A percentile compares a stretch with the other conserved stretches of the same genome.
These are phyloP conservation scores for Aethionema arabicum DNA, from an alignment of 345 rosid genomes.

Conservation along the genomic window DNA sequence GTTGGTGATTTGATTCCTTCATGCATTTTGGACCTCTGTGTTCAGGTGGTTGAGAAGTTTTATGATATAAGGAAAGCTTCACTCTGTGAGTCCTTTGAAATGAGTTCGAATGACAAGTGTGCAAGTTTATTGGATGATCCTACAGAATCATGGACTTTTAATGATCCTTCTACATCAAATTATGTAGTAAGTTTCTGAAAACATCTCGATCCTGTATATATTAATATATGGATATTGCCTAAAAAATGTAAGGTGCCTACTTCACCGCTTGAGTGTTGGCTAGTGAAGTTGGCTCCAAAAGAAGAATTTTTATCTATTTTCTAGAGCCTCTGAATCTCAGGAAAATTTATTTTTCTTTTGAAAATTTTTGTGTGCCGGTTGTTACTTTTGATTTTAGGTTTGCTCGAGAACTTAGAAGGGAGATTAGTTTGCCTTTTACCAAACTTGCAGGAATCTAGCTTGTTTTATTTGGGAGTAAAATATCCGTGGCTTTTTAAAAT, in stretches of 20 bases:
- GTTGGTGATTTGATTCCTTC: background rate
- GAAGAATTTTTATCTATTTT: background rate
- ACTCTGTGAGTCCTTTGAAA: conserved; percentile 45
- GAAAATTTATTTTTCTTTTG: background rate
- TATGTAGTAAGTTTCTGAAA: conserved; percentile 69
- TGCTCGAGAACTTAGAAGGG: background rate
- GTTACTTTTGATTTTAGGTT: conserved; percentile 3
- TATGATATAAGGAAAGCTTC: conserved; percentile 62
- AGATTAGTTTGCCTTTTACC: conserved; percentile 1
- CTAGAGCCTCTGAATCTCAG: conserved; percentile 2
- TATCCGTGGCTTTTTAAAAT: background rate
- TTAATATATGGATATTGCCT: background rate
- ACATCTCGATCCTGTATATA: background rate
- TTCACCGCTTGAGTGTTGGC: conserved; percentile 9
- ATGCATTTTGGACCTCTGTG: conserved; percentile 11
- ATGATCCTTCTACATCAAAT: conserved; percentile 71
- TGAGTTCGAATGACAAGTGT: conserved; percentile 68
- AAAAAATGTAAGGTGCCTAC: background rate
- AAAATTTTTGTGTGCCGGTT: background rate
- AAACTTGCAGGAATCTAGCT: conserved; percentile 12
- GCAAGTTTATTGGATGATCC: conserved; percentile 66
- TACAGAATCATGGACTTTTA: conserved; percentile 71
- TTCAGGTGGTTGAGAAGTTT: conserved; percentile 75
- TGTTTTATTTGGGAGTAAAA: conserved; percentile 5
- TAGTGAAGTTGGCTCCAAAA: conserved; percentile 10